Evolutionary conservation across 164 flowering plant genomes (phyloP).

Genomic region (Vitis vinifera): DNA sequence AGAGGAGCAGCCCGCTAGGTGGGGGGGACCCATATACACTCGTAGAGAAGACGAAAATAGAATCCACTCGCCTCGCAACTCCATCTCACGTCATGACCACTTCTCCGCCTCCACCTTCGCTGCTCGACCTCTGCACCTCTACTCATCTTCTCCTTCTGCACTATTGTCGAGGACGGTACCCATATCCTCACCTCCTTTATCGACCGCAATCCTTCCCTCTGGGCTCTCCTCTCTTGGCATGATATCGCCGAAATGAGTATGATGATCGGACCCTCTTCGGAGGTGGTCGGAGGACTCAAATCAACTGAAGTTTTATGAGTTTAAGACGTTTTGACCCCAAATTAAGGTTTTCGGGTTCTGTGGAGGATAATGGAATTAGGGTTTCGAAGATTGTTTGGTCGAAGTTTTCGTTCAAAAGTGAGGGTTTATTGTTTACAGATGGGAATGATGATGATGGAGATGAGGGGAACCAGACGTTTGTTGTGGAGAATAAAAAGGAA

Average conservation of each 20-base stretch:
- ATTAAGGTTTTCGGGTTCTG: slow-evolving; percentile 30
- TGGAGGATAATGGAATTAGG: slow-evolving; percentile 38
- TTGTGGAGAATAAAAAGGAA: slow-evolving; percentile 16
- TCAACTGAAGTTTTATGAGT: slow-evolving; percentile 25
- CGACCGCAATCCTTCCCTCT: slow-evolving; percentile 76
- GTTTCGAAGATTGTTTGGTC: slow-evolving; percentile 27
- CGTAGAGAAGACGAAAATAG: not conserved
- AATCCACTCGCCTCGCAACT: not conserved
- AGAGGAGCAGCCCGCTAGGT: too few species aligned
- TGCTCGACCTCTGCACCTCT: slow-evolving; percentile 53
- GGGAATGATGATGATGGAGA: slow-evolving; percentile 13
- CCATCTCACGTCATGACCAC: slow-evolving; percentile 32
- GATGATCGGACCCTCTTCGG: slow-evolving; percentile 41
- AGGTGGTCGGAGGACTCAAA: not conserved
- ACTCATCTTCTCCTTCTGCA: slow-evolving; percentile 73
- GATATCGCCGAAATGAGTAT: slow-evolving; percentile 58
- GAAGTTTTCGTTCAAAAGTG: slow-evolving; percentile 23
- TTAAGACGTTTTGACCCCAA: slow-evolving; percentile 20
- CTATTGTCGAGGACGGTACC: slow-evolving; percentile 65
- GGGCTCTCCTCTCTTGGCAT: slow-evolving; percentile 68
- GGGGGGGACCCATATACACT: too few species aligned
- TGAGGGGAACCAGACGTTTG: slow-evolving; percentile 11
- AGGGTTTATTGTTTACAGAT: not conserved
- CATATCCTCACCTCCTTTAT: slow-evolving; percentile 64
- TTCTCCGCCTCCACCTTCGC: slow-evolving; percentile 24